Conservation (phyloP, 2,329 filamentous ascomycete genomes). For the Coccinonectria pachysandricola region DNA sequence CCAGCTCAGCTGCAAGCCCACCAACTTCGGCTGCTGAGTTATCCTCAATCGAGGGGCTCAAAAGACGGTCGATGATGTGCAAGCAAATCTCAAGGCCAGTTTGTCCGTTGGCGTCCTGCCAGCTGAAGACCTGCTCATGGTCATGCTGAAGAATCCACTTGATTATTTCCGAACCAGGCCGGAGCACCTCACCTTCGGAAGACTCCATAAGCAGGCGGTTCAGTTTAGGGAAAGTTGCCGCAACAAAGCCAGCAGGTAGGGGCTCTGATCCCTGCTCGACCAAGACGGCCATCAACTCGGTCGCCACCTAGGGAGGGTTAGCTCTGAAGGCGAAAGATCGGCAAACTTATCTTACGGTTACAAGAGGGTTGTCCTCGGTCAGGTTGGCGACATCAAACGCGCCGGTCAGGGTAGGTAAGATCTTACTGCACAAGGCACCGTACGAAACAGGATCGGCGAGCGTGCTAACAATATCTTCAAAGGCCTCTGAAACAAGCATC, state of each 20-base stretch:
- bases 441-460: slow-evolving; percentile 63
- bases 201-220: slow-evolving; percentile 73
- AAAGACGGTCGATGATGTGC: slow-evolving; percentile 81
- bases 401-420: slow-evolving; percentile 76
- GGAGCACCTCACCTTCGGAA: slow-evolving; percentile 77
- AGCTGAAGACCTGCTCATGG: slow-evolving; percentile 78
- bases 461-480: slow-evolving; percentile 72
- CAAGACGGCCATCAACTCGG: slow-evolving; percentile 71
- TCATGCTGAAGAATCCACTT: slow-evolving; percentile 88
- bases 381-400: slow-evolving; percentile 82
- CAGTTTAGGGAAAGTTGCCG: slow-evolving; percentile 76
- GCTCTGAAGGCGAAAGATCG: slow-evolving; percentile 2
- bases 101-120: slow-evolving; percentile 70
- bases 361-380: slow-evolving; percentile 74
- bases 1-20: slow-evolving; percentile 83
- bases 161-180: slow-evolving; percentile 74
- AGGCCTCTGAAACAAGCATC: slow-evolving; percentile 77
- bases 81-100: slow-evolving; percentile 82
- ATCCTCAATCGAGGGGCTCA: slow-evolving; percentile 78
- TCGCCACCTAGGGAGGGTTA: slow-evolving; percentile 49
- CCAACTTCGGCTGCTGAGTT: slow-evolving; percentile 94
- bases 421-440: slow-evolving; percentile 69
- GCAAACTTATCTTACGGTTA: slow-evolving; percentile 45
- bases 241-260: slow-evolving; percentile 77
- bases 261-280: slow-evolving; percentile 76